phyloP scores from a whole-genome alignment of 257 asterid species.

The Solanum virginianum region DNA sequence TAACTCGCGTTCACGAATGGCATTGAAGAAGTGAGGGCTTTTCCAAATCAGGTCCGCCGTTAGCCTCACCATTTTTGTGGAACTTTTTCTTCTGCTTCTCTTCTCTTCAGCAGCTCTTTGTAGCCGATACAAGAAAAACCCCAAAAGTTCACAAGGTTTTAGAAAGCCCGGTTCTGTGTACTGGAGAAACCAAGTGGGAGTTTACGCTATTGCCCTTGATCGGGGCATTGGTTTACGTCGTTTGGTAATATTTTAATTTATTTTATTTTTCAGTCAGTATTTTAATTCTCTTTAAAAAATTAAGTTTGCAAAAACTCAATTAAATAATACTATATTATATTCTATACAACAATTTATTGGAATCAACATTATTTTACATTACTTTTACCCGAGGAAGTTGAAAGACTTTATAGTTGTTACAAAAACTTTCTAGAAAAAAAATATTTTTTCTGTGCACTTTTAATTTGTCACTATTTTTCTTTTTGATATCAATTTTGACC shows the following conservation, averaged over 20 bases:
- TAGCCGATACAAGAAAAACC: neutral
- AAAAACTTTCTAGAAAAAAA: no score
- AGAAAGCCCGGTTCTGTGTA: neutral
- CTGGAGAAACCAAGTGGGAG: neutral
- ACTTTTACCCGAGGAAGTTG: no score
- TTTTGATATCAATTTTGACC: no score
- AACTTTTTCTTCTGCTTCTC: neutral
- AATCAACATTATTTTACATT: no score
- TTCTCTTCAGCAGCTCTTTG: neutral
- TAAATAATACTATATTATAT: neutral
- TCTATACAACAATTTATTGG: no score
- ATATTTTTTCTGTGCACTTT: no score
- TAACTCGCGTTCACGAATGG: constrained; percentile 86
- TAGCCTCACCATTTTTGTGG: constrained; percentile 55
- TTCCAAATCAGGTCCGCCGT: constrained; percentile 89
- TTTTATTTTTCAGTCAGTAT: no score
- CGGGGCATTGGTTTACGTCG: neutral
- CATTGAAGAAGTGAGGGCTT: constrained; percentile 95
- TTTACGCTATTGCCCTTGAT: neutral
- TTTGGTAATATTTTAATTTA: neutral
- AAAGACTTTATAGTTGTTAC: no score
- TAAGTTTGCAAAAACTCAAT: neutral
- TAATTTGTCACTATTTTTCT: no score
- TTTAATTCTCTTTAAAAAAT: neutral
- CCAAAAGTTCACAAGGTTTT: neutral